phyloP scores from a whole-genome alignment of 306 rosid species.

The Herpetospermum pedunculosum region DNA sequence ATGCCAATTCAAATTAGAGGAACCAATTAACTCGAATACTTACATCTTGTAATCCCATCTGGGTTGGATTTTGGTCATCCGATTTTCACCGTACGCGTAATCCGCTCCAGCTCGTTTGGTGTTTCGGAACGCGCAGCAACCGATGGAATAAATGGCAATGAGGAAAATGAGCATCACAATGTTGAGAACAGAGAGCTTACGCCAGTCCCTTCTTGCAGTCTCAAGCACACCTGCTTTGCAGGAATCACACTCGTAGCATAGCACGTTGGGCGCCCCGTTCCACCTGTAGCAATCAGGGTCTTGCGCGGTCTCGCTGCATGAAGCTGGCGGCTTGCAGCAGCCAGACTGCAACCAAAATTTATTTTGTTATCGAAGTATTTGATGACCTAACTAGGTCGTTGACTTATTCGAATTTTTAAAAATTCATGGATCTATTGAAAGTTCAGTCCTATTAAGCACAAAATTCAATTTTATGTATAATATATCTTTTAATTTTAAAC shows the following conservation, averaged over 20 bases:
- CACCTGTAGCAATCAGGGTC: constrained; percentile 81
- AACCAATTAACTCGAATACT: too few species aligned
- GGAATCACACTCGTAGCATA: constrained; percentile 87
- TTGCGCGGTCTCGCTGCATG: constrained; percentile 59
- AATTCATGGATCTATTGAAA: background rate
- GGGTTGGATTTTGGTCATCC: constrained; percentile 70
- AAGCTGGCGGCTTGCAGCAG: constrained; percentile 82
- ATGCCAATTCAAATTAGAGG: background rate
- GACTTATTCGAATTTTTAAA: background rate
- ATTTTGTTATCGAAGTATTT: too few species aligned
- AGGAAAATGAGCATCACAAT: constrained; percentile 54
- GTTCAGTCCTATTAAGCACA: too few species aligned
- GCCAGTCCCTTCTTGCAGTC: constrained; percentile 65
- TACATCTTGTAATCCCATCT: constrained; percentile 85
- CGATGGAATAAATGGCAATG: constrained; percentile 63
- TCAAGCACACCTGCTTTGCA: constrained; percentile 94
- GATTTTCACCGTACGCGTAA: constrained; percentile 60
- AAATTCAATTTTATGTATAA: too few species aligned
- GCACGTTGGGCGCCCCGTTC: constrained; percentile 54
- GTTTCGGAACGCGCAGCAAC: constrained; percentile 88
- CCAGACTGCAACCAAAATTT: constrained; percentile 47
- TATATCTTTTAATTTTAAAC: too few species aligned
- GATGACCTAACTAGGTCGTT: too few species aligned
- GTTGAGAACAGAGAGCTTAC: constrained; percentile 64
- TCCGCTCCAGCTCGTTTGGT: constrained; percentile 57